A percentile compares a stretch with the other conserved stretches of the same genome.
Evolutionary conservation across 2,329 filamentous ascomycete genomes (phyloP).

Genomic region (Parascedosporium putredinis): DNA sequence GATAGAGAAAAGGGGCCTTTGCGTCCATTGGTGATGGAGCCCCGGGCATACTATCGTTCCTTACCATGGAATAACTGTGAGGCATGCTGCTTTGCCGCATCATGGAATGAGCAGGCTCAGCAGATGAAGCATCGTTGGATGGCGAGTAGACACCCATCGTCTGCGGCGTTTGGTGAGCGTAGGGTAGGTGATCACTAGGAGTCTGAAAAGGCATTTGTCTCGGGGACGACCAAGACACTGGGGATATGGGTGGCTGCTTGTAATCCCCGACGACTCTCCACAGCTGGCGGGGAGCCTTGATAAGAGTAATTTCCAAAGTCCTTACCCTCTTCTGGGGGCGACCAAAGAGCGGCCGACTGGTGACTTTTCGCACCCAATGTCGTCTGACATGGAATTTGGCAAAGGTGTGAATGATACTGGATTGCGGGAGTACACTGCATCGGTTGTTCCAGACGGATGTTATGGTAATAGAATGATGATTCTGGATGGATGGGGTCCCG

Average conservation of each 20-base stretch:
- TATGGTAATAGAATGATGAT: neutral
- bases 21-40: neutral
- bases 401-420: neutral
- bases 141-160: neutral
- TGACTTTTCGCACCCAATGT: neutral
- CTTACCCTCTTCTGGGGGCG: slow-evolving; percentile 25
- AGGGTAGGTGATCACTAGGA: neutral
- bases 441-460: neutral
- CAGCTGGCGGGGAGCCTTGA: slow-evolving; percentile 21
- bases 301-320: slow-evolving; percentile 27
- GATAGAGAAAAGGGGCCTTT: neutral
- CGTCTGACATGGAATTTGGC: neutral
- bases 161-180: neutral
- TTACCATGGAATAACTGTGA: neutral
- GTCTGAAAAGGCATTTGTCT: slow-evolving; percentile 9
- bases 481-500: neutral
- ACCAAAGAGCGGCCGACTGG: slow-evolving; percentile 15
- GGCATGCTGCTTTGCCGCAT: neutral
- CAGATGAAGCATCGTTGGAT: neutral
- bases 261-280: slow-evolving; percentile 15
- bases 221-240: slow-evolving; percentile 24
- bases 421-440: neutral
- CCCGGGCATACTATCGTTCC: neutral
- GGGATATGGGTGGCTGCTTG: slow-evolving; percentile 21
- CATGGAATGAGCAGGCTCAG: neutral